Conservation (phyloP, 1,284 basidiomycete genomes). For the Peniophora sp. region DNA sequence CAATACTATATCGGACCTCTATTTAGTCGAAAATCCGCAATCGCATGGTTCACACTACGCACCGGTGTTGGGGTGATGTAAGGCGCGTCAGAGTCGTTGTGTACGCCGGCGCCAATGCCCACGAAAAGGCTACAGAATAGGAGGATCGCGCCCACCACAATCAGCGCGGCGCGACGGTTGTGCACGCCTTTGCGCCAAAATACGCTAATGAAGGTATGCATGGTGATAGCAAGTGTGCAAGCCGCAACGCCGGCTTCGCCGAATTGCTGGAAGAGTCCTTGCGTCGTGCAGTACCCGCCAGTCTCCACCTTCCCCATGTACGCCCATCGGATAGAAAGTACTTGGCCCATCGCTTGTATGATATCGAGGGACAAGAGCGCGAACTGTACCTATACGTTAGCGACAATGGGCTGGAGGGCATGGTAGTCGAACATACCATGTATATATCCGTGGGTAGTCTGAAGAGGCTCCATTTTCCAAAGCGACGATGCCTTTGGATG, state of each 20-base stretch:
- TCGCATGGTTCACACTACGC: neutral
- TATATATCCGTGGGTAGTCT: conserved; percentile 5
- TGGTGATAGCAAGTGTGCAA: conserved; percentile 15
- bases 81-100: conserved; percentile 10
- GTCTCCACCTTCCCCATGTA: conserved; percentile 8
- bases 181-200: conserved; percentile 11
- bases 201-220: conserved; percentile 18
- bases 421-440: neutral
- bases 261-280: conserved; percentile 38
- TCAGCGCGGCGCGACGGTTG: conserved; percentile 10
- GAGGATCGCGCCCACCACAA: conserved; percentile 12
- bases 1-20: conserved; percentile 22
- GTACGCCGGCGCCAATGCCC: conserved; percentile 12
- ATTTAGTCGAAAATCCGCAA: neutral
- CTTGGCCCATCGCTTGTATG: conserved; percentile 10
- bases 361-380: conserved; percentile 10
- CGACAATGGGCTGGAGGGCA: neutral
- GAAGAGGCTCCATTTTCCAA: conserved; percentile 8
- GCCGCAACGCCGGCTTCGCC: conserved; percentile 39
- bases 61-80: conserved; percentile 13
- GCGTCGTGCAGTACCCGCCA: conserved; percentile 34
- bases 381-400: conserved; percentile 5
- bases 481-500: conserved; percentile 2
- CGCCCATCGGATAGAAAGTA: conserved; percentile 11
- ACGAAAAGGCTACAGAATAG: conserved; percentile 13